These are phyloP conservation scores for Ceratobasidium sp. DNA, from an alignment of 1,284 basidiomycete species.

Conservation along the genomic window DNA sequence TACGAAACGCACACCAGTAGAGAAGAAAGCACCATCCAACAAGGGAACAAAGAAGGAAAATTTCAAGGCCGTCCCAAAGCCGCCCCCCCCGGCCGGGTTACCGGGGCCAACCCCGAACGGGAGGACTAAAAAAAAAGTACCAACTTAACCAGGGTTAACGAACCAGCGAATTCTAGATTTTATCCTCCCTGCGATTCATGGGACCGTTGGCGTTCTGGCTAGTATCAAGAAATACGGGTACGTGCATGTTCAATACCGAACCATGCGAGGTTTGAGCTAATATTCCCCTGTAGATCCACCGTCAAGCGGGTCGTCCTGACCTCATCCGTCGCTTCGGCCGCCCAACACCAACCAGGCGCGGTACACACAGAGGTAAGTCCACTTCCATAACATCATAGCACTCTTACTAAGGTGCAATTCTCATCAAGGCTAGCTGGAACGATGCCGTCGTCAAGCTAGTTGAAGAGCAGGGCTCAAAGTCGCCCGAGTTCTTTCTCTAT, in stretches of 20 bases:
- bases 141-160: too few relatives aligned
- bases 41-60: neutral
- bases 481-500: neutral
- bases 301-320: constrained; percentile 37
- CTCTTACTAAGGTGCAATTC: neutral
- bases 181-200: constrained; percentile 14
- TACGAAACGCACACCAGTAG: too few relatives aligned
- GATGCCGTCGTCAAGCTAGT: constrained; percentile 20
- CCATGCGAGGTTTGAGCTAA: neutral
- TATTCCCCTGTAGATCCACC: neutral
- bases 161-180: too few relatives aligned
- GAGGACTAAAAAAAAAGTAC: too few relatives aligned
- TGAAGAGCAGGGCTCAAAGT: constrained; percentile 3
- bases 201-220: constrained; percentile 16
- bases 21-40: constrained; percentile 13
- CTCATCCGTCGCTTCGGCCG: neutral
- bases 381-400: neutral
- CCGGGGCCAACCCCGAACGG: too few relatives aligned
- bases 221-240: constrained; percentile 25
- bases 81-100: constrained; percentile 32
- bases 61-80: constrained; percentile 13
- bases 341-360: neutral
- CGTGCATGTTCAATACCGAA: neutral
- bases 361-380: constrained; percentile 1
- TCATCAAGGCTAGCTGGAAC: constrained; percentile 37